These are phyloP conservation scores for Lablab purpureus DNA, from an alignment of 306 rosid species.

Conservation along the genomic window DNA sequence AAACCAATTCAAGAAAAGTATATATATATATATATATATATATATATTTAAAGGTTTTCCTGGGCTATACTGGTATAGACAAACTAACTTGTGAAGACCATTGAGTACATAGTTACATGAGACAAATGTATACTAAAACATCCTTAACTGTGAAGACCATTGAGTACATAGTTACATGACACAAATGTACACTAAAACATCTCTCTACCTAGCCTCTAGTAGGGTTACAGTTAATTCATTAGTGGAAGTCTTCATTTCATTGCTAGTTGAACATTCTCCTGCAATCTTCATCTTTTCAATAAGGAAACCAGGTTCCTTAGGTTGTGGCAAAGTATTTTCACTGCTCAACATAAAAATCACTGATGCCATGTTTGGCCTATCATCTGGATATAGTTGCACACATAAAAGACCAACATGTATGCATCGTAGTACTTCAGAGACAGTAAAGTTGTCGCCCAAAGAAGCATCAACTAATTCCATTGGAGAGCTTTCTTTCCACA, in stretches of 20 bases:
- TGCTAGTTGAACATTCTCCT: constrained; percentile 36
- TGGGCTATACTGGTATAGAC: too few species aligned
- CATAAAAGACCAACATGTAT: constrained; percentile 65
- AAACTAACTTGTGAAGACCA: too few species aligned
- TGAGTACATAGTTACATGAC: too few species aligned
- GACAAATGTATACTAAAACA: background rate
- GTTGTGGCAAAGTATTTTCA: constrained; percentile 51
- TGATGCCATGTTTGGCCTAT: constrained; percentile 63
- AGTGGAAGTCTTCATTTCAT: constrained; percentile 18
- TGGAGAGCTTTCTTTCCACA: constrained; percentile 42
- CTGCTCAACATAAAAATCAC: constrained; percentile 60
- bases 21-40: too few species aligned
- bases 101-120: too few species aligned
- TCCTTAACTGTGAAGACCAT: too few species aligned
- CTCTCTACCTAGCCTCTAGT: constrained; percentile 48
- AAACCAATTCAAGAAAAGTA: too few species aligned
- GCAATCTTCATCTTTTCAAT: background rate
- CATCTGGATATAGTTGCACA: constrained; percentile 57
- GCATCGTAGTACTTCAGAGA: constrained; percentile 48
- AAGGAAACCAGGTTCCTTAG: constrained; percentile 60
- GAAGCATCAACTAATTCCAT: constrained; percentile 40
- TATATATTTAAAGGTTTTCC: too few species aligned
- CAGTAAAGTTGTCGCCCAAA: background rate
- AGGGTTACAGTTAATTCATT: constrained; percentile 42
- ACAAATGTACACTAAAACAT: background rate